Percentiles rank a stretch among this genome's conserved stretches.
Evolutionary conservation across 495 filamentous ascomycete species (phyloP).

Genomic region (Lasiosphaeria ovina): DNA sequence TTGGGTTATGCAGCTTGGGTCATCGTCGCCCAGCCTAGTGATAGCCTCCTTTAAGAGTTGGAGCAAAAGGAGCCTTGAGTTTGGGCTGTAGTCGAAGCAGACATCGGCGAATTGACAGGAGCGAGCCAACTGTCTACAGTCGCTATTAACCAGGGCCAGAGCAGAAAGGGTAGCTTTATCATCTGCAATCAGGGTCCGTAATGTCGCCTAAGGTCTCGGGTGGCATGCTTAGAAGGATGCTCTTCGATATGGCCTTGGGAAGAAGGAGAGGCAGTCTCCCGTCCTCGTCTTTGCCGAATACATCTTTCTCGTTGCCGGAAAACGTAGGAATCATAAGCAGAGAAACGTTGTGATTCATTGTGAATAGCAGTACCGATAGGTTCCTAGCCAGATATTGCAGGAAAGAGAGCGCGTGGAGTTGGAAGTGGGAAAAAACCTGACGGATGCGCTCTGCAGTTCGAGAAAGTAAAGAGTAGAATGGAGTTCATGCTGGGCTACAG

Average conservation of each 20-base stretch:
- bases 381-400: no score
- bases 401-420: no score
- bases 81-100: constrained; percentile 3
- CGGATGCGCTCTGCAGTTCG: no score
- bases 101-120: constrained; percentile 1
- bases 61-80: not conserved
- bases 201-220: not conserved
- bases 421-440: no score
- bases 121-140: constrained; percentile 3
- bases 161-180: not conserved
- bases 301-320: not conserved
- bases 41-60: not conserved
- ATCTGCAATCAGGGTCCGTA: not conserved
- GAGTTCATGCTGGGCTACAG: no score
- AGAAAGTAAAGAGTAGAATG: no score
- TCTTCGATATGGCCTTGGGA: not conserved
- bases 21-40: not conserved
- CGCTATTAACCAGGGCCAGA: constrained; percentile 1
- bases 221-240: not conserved
- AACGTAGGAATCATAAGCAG: no score
- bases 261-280: not conserved
- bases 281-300: not conserved
- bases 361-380: no score
- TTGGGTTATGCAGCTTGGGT: not conserved
- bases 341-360: no score